These are phyloP conservation scores for Epicoccum nigrum DNA, from an alignment of 2,329 filamentous ascomycete species.

Conservation along the genomic window DNA sequence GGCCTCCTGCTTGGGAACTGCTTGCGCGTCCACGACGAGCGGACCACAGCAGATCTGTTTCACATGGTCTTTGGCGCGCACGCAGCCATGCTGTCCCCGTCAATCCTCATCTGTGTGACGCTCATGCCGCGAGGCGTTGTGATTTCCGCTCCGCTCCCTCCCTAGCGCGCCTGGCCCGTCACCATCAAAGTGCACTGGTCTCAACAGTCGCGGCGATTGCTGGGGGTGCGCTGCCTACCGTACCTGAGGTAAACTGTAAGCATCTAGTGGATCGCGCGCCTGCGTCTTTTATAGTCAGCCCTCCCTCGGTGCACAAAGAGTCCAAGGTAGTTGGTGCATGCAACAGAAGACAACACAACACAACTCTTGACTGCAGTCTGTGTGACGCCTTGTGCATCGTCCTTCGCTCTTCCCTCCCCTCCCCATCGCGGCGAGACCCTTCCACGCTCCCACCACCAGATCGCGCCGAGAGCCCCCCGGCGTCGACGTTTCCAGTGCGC, in stretches of 20 bases:
- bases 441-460: slow-evolving; percentile 27
- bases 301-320: slow-evolving; percentile 32
- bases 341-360: too few relatives aligned
- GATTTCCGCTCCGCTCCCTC: slow-evolving; percentile 40
- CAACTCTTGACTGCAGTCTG: slow-evolving; percentile 35
- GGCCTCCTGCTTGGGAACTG: slow-evolving; percentile 17
- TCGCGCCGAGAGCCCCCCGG: slow-evolving; percentile 26
- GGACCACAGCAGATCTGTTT: slow-evolving; percentile 43
- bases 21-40: slow-evolving; percentile 41
- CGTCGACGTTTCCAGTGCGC: slow-evolving; percentile 22
- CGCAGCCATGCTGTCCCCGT: slow-evolving; percentile 25
- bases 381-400: slow-evolving; percentile 29
- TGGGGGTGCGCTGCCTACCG: slow-evolving; percentile 16
- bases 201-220: slow-evolving; percentile 23
- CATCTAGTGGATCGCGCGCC: slow-evolving; percentile 2
- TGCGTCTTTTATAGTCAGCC: slow-evolving; percentile 31
- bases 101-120: slow-evolving; percentile 30
- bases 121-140: slow-evolving; percentile 17
- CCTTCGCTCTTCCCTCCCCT: too few relatives aligned
- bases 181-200: slow-evolving; percentile 30
- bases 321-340: too few relatives aligned
- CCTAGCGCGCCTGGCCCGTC: slow-evolving; percentile 38
- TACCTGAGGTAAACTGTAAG: too few relatives aligned
- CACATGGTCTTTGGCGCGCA: slow-evolving; percentile 26
- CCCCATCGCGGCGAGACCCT: slow-evolving; percentile 23